Conservation (phyloP, 805 yeast genomes). For the Starmerella floris region DNA sequence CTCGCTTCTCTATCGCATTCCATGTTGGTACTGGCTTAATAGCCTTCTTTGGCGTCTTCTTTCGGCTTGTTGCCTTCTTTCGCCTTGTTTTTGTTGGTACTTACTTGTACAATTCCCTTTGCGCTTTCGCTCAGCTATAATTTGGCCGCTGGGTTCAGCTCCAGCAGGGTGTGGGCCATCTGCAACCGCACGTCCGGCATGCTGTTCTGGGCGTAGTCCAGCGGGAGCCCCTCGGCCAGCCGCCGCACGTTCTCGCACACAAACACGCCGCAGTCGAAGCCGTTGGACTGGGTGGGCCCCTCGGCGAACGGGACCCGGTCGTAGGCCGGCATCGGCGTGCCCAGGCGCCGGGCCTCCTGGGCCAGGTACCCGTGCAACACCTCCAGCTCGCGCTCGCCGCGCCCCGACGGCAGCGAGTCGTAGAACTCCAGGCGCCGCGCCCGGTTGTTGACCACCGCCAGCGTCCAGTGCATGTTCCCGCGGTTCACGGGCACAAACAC, state of each 20-base stretch:
- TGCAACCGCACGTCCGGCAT: constrained; percentile 53
- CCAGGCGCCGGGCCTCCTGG: constrained; percentile 48
- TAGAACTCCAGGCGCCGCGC: constrained; percentile 49
- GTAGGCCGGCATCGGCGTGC: constrained; percentile 25
- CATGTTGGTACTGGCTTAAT: too few species aligned
- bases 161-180: constrained; percentile 37
- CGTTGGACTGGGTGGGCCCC: constrained; percentile 83
- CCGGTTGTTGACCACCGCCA: constrained; percentile 60
- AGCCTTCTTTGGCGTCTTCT: too few species aligned
- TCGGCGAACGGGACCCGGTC: constrained; percentile 20
- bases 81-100: too few species aligned
- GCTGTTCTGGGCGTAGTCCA: constrained; percentile 51
- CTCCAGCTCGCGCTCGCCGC: constrained; percentile 27
- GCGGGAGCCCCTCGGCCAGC: constrained; percentile 37
- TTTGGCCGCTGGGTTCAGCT: neutral
- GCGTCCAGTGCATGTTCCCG: constrained; percentile 80
- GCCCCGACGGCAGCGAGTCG: constrained; percentile 51
- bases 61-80: too few species aligned
- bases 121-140: too few species aligned
- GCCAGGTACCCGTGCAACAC: constrained; percentile 48
- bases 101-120: too few species aligned
- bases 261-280: constrained; percentile 91
- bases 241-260: constrained; percentile 65
- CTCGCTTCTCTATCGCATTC: too few species aligned
- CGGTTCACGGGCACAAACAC: constrained; percentile 79